Conservation (phyloP, 129 eudicot genomes). For the Lonicera japonica region DNA sequence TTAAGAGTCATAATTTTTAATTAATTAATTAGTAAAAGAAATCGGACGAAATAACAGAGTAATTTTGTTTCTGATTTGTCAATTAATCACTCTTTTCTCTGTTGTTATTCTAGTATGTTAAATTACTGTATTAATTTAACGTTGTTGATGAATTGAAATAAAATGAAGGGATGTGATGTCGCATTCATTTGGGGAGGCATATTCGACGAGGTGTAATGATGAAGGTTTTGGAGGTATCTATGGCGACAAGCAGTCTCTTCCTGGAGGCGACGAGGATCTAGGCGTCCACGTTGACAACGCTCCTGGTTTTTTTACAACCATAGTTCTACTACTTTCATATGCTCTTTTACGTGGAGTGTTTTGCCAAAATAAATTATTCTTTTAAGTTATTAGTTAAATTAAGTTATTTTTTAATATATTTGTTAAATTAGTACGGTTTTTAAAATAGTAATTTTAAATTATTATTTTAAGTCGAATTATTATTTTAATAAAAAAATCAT, state of each 20-base stretch:
- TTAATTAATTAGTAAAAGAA: no score
- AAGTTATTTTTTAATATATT: no score
- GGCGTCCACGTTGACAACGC: constrained; percentile 25
- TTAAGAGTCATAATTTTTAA: no score
- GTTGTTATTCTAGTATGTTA: background rate
- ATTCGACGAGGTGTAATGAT: constrained; percentile 69
- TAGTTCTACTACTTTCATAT: no score
- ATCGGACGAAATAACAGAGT: background rate
- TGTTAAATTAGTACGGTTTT: no score
- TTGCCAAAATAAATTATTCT: no score
- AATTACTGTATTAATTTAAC: background rate
- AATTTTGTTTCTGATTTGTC: background rate
- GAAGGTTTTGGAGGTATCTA: constrained; percentile 80
- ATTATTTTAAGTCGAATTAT: no score
- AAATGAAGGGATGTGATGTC: constrained; percentile 57
- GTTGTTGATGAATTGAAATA: no score
- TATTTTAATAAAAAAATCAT: no score
- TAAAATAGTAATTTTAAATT: no score
- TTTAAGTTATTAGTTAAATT: no score
- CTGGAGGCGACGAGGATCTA: constrained; percentile 33
- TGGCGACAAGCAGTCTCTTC: constrained; percentile 39
- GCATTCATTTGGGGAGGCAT: constrained; percentile 54
- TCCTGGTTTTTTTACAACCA: constrained; percentile 44
- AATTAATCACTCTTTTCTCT: background rate
- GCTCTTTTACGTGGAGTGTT: no score